Evolutionary conservation across 208 protist genomes (phyloP), one percentile per base, ranked within the genome.

Genomic region (Porcisia deanei): DNA sequence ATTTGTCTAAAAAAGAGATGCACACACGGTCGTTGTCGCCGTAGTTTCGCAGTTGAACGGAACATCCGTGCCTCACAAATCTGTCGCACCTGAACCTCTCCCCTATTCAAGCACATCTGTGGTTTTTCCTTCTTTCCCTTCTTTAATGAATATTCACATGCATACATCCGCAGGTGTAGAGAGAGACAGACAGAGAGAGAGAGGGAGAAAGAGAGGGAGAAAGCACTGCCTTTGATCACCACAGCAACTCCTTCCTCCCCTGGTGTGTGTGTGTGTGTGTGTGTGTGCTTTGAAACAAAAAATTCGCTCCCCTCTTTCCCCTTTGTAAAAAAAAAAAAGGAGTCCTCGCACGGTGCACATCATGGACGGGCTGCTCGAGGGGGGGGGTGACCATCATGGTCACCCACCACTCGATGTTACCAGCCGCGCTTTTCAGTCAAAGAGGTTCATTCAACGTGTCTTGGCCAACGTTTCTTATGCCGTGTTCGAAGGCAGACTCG

Each of bases 401-500:
- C 57, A 85, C 49, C 83, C 87, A 45, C 45, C 64, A 30, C 81
- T 93, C 22, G 88, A 97, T 61, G 61, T 86, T 16, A 92, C 85
- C n/a, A 94, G 90, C 69, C 84, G 85, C 58, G 85, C 82, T 37
- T 97, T 97, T 75, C 80, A 95, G 68, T 72, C 90, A 6, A 86
- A 92, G 64, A 73, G 76, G 49, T 97, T 88, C 73, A 88, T 97
- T 63, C 84, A 89, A 37, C 75, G 73, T 12, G 74, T 82, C 0
- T 82, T 91, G 39, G 68, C 79, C 1, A 71, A 77, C 52, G 86
- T 86, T 0, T 86, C 87, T 12, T 87, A 94, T 64, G 70, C 75
- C 2, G 76, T 81, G 45, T 79, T 97, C 57, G 85, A 96, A 60
- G 71, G 85, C 30, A 60, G 83, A 41, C 70, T 94, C 16, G 78